Conservation (phyloP, 495 filamentous ascomycete species). For the Staphylotrichum longicolle region DNA sequence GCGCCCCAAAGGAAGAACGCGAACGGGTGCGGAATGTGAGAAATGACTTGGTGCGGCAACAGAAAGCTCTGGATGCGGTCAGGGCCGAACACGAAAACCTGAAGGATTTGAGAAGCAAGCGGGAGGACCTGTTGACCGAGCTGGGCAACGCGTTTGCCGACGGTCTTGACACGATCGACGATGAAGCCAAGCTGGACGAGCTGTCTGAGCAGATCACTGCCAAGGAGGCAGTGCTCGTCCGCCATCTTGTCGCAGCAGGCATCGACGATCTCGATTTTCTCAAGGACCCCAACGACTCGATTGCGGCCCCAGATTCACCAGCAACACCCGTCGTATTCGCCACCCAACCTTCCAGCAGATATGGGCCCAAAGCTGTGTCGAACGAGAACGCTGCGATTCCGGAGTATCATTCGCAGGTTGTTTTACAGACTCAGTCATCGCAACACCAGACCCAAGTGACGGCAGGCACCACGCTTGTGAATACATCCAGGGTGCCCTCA, state of each 20-base stretch:
- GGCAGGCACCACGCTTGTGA: background rate
- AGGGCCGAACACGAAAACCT: slow-evolving; percentile 30
- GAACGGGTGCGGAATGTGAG: slow-evolving; percentile 39
- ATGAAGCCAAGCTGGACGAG: slow-evolving; percentile 40
- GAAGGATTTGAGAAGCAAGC: slow-evolving; percentile 32
- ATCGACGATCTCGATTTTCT: slow-evolving; percentile 40
- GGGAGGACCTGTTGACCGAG: slow-evolving; percentile 36
- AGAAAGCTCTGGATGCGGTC: slow-evolving; percentile 35
- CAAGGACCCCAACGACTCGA: slow-evolving; percentile 27
- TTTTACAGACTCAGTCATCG: slow-evolving; percentile 49
- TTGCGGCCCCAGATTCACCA: slow-evolving; percentile 25
- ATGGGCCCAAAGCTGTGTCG: slow-evolving; percentile 12
- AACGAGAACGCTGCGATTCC: slow-evolving; percentile 32
- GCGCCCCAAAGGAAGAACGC: slow-evolving; percentile 33
- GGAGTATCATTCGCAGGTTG: slow-evolving; percentile 45
- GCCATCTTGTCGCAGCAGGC: slow-evolving; percentile 35
- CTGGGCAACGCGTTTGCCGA: slow-evolving; percentile 41
- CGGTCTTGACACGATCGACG: slow-evolving; percentile 38
- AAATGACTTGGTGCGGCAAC: slow-evolving; percentile 32
- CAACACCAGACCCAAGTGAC: slow-evolving; percentile 6
- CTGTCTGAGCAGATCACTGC: slow-evolving; percentile 33
- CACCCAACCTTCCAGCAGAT: slow-evolving; percentile 23
- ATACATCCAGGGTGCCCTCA: background rate
- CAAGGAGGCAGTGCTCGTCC: slow-evolving; percentile 30
- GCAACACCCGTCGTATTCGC: slow-evolving; percentile 24